Evolutionary conservation across 331 rosid genomes (phyloP), one percentile per base, ranked within the genome.

Genomic region (Telfairia occidentalis): DNA sequence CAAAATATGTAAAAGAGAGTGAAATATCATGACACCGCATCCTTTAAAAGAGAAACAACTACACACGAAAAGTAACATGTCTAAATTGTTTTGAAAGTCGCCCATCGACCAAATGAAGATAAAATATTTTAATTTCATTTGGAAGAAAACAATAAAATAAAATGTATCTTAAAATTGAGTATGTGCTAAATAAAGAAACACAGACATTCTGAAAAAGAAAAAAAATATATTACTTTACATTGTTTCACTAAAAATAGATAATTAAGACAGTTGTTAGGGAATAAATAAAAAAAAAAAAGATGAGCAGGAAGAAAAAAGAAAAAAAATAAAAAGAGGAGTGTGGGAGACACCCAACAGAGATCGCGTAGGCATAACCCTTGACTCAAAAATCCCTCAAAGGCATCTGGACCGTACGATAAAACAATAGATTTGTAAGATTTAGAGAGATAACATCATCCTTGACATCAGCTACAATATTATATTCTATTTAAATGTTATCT

Each of bases 381-480:
- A 8, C 78, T 64, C 66, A 16, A 59, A n/a, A 69, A 88, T 23
- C 45, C 60, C 60, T 70, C 2, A 38, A 70, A 37, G 85, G 75
- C 81, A 86, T 54, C 87, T 70, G 84, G 65, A 80, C 63, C 67
- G 60, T 75, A 53, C 48, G 85, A 89, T 85, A 80, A 88, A 78
- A 67, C 40, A 77, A 79, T 81, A 78, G 85, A 84, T 78, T 83
- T 80, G 83, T 70, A 73, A 10, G 70, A 78, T 81, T 78, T 67
- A 16, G 71, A 45, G 71, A 81, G 78, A 85, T 85, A 45, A 13
- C 85, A 58, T 84, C 85, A 83, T 58, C 40, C 81, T 82, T 80
- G 83, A 82, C 92, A 78, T 84, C 89, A 88, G 53, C 52, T 1
- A 23, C 35, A 64, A 28, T 23, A 15, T 45, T 35, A n/a, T 11